Percentiles rank a stretch among this genome's conserved stretches.
These are phyloP conservation scores for Silene conica DNA, from an alignment of 148 eudicot genomes.

Conservation along the genomic window DNA sequence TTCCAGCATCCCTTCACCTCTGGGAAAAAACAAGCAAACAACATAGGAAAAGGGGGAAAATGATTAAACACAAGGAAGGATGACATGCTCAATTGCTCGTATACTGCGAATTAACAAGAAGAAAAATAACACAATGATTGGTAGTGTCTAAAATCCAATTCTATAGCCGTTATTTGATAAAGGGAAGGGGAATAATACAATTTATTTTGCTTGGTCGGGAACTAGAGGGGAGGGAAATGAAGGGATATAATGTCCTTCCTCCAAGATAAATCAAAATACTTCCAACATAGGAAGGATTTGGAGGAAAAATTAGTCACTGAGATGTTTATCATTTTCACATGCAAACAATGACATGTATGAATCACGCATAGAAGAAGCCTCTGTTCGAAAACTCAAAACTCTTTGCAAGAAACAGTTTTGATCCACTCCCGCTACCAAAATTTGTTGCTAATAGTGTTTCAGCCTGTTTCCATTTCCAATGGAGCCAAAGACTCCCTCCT, in stretches of 20 bases:
- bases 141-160: background rate
- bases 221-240: background rate
- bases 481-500: no score
- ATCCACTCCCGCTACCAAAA: background rate
- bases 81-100: background rate
- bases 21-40: constrained; percentile 25
- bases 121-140: constrained; percentile 5
- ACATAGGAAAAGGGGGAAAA: background rate
- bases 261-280: background rate
- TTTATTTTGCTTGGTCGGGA: no score
- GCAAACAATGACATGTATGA: background rate
- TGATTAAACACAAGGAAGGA: no score
- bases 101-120: background rate
- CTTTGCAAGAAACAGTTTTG: background rate
- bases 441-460: background rate
- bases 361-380: background rate
- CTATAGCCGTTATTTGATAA: background rate
- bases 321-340: background rate
- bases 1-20: constrained; percentile 95
- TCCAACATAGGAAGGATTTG: background rate
- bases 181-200: background rate
- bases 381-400: background rate
- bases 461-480: no score
- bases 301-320: background rate
- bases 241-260: background rate